Evolutionary conservation across 2,329 filamentous ascomycete genomes (phyloP), one percentile per base, ranked within the genome.

Genomic region (Verticillium nonalfalfae): DNA sequence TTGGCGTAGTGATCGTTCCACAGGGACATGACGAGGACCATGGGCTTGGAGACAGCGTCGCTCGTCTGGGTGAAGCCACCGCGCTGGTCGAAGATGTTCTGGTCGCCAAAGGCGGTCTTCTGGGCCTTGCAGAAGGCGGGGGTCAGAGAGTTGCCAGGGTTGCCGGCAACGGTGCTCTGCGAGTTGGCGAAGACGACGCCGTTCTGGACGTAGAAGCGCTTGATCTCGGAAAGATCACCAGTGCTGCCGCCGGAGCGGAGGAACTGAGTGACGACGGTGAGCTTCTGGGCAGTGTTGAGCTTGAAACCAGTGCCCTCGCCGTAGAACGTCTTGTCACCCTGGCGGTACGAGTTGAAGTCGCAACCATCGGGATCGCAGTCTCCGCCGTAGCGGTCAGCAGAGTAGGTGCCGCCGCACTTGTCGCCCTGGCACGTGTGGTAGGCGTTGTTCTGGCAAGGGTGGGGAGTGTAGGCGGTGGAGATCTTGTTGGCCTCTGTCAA

Each of bases 261-360:
- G 76, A 90, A 90, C 72, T 89, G 86, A 10, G 87, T 90, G 61
- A 89, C 83, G 31, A 90, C 85, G 9, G 86, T 89, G 67, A 89
- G 73, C 67, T 83, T 82, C 70, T 79, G 76, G 64, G 73, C 81
- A 60, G 85, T 87, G 71, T 89, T 82, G 66, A 90, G 75, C 58
- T 76, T 86, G 71, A 78, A 78, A 65, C 79, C 79, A 0, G 80
- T 74, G 58, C 74, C 75, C n/a, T 66, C 68, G 59, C 87, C 88
- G 76, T 85, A 90, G 79, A 88, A 90, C 72, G 74, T 76, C 63
- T 77, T 77, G 74, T 86, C 81, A 64, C 87, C 88, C 79, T 85
- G 79, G 71, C 87, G 86, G 82, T 84, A 90, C 45, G 81, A 71
- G 81, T 89, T 89, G 81, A 87, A 89, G 72, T 89, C 87, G 69